phyloP scores from a whole-genome alignment of 257 asterid species.

The Salvia splendens region DNA sequence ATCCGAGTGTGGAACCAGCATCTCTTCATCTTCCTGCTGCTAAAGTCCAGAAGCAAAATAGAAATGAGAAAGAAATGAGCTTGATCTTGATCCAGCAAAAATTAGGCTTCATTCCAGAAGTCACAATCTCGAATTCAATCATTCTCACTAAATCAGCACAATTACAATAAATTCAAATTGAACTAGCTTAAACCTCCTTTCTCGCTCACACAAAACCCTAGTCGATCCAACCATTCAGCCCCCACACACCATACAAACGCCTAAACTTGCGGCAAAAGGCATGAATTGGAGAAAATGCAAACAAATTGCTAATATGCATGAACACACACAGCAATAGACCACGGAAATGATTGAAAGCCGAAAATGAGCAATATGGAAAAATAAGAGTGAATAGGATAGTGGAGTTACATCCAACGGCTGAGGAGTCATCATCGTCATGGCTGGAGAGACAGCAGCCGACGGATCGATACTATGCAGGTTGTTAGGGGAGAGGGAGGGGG shows the following conservation, averaged over 20 bases:
- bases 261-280: conserved; percentile 9
- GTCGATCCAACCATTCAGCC: conserved; percentile 46
- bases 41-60: conserved; percentile 35
- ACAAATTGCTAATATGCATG: conserved; percentile 29
- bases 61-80: background rate
- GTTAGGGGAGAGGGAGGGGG: conserved; percentile 22
- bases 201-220: conserved; percentile 55
- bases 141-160: conserved; percentile 34
- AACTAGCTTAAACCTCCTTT: conserved; percentile 42
- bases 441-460: conserved; percentile 41
- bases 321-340: conserved; percentile 23
- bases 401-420: conserved; percentile 82
- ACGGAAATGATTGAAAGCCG: background rate
- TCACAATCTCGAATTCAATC: conserved; percentile 32
- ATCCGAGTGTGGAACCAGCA: conserved; percentile 86
- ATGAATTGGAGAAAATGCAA: conserved; percentile 19
- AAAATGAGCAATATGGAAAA: conserved; percentile 16
- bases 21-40: conserved; percentile 92
- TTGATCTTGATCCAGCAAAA: conserved; percentile 43
- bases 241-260: conserved; percentile 15
- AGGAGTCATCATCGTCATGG: conserved; percentile 86
- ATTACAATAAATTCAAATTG: conserved; percentile 26
- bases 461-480: conserved; percentile 60
- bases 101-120: conserved; percentile 33
- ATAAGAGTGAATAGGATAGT: conserved; percentile 27